These are phyloP conservation scores for Claviceps fusiformis DNA, from an alignment of 2,329 filamentous ascomycete species.

Conservation along the genomic window DNA sequence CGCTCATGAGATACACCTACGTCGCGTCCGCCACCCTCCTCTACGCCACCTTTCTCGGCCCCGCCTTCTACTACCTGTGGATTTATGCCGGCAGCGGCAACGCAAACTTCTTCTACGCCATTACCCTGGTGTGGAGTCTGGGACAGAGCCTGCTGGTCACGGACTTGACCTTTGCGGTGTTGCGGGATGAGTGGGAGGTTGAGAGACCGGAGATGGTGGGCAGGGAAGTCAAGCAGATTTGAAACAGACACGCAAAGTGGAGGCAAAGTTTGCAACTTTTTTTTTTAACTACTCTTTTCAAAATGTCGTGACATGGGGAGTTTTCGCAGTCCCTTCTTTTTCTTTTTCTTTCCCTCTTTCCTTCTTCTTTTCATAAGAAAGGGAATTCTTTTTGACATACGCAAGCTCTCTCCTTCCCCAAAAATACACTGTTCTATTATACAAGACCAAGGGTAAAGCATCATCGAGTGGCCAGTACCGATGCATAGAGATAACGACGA, in stretches of 20 bases:
- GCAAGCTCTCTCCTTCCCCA: no score
- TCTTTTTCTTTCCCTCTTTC: no score
- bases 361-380: no score
- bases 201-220: slow-evolving; percentile 82
- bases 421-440: no score
- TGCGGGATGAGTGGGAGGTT: slow-evolving; percentile 88
- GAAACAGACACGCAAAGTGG: slow-evolving; percentile 11
- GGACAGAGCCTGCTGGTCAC: slow-evolving; percentile 77
- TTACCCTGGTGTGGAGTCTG: slow-evolving; percentile 95
- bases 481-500: not conserved
- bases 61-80: slow-evolving; percentile 94
- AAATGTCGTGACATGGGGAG: not conserved
- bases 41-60: slow-evolving; percentile 79
- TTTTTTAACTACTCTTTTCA: not conserved
- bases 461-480: no score
- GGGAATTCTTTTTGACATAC: no score
- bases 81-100: slow-evolving; percentile 97
- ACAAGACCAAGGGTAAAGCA: no score
- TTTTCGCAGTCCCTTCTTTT: no score
- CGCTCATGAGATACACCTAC: slow-evolving; percentile 87
- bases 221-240: slow-evolving; percentile 78
- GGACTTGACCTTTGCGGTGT: slow-evolving; percentile 74
- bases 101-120: slow-evolving; percentile 98
- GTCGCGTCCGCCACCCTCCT: slow-evolving; percentile 69
- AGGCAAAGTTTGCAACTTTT: not conserved